Evolutionary conservation across 202 grass and related monocot genomes (phyloP).

Genomic region (Cymbopogon flexuosus): DNA sequence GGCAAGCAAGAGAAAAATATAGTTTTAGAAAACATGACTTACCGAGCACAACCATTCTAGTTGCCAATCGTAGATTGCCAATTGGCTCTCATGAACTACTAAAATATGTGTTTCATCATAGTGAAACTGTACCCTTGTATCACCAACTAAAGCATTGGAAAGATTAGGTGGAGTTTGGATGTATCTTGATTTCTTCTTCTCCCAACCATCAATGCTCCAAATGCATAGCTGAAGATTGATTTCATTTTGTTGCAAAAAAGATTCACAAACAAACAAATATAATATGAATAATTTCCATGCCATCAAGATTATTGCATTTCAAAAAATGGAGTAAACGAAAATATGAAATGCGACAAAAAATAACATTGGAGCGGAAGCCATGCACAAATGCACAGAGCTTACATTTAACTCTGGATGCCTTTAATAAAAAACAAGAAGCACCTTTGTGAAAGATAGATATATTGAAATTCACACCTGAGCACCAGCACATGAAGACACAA

Average conservation of each 20-base stretch:
- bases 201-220: constrained; percentile 82
- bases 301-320: no score
- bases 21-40: constrained; percentile 18
- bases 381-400: background rate
- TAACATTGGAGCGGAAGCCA: background rate
- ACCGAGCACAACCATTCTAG: constrained; percentile 70
- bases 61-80: constrained; percentile 75
- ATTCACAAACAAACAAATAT: background rate
- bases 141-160: constrained; percentile 55
- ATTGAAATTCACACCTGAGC: constrained; percentile 49
- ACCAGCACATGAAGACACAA: constrained; percentile 27
- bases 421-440: background rate
- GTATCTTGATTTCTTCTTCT: constrained; percentile 73
- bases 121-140: constrained; percentile 85
- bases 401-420: background rate
- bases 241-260: background rate
- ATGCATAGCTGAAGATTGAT: constrained; percentile 58
- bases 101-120: constrained; percentile 84
- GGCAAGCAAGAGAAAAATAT: background rate
- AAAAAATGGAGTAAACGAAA: no score
- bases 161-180: constrained; percentile 50
- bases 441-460: no score
- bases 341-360: no score
- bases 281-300: background rate
- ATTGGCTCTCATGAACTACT: constrained; percentile 77